A percentile compares a stretch with the other conserved stretches of the same genome.
Conservation (phyloP, 768 basidiomycete genomes). For the Boletus huronensis region DNA sequence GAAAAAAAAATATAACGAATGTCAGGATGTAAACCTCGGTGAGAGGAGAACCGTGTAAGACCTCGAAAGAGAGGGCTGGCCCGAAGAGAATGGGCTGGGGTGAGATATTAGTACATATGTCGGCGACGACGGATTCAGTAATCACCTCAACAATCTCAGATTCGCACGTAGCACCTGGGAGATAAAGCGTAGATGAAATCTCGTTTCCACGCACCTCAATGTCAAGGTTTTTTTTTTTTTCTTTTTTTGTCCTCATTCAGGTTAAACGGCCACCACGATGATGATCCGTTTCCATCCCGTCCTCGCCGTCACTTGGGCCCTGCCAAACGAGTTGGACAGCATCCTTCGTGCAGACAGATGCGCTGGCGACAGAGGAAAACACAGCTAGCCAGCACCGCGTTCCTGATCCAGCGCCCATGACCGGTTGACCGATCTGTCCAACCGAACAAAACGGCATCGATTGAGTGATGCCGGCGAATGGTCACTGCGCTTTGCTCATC, state of each 20-base stretch:
- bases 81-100: not conserved
- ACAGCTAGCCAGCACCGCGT: not conserved
- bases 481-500: not conserved
- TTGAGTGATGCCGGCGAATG: not conserved
- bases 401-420: too few relatives aligned
- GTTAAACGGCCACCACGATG: too few relatives aligned
- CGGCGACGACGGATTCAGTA: conserved; percentile 8
- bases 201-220: conserved; percentile 9
- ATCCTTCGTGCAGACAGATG: not conserved
- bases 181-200: conserved; percentile 22
- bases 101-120: conserved; percentile 13
- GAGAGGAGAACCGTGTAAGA: not conserved
- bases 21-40: conserved; percentile 1
- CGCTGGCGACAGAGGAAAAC: not conserved
- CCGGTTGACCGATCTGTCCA: not conserved
- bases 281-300: too few relatives aligned
- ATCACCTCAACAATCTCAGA: conserved; percentile 18
- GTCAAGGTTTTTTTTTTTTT: too few relatives aligned
- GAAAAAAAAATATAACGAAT: conserved; percentile 23
- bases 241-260: conserved; percentile 1
- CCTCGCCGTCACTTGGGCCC: not conserved
- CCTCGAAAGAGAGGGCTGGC: conserved; percentile 7
- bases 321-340: not conserved
- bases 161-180: conserved; percentile 18
- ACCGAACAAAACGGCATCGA: not conserved